Percentiles rank a stretch among this genome's conserved stretches.
Evolutionary conservation across 768 basidiomycete genomes (phyloP).

Genomic region (Rhodotorula babjevae): DNA sequence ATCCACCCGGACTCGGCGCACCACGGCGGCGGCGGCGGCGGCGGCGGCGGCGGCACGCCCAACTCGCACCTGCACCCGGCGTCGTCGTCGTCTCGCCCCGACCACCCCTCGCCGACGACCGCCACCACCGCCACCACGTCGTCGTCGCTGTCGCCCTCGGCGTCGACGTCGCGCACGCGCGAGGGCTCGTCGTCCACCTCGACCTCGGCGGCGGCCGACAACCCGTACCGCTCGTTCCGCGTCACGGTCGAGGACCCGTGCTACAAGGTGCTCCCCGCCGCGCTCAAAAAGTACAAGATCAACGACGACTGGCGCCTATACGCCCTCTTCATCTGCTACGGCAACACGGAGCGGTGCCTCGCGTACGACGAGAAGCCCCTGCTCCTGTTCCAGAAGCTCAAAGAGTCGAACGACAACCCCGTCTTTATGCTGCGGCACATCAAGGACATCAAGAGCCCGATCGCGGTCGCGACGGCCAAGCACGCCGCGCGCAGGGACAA

Average conservation of each 20-base stretch:
- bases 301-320: constrained; percentile 99
- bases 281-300: constrained; percentile 97
- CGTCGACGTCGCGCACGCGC: neutral
- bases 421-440: constrained; percentile 99
- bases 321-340: constrained; percentile 99
- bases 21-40: neutral
- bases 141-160: neutral
- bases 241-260: constrained; percentile 97
- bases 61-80: neutral
- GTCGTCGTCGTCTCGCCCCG: neutral
- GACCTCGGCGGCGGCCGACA: constrained; percentile 48
- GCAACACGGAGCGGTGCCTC: constrained; percentile 86
- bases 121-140: no score
- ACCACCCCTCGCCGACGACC: neutral
- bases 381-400: constrained; percentile 91
- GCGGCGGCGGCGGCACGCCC: neutral
- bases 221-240: constrained; percentile 82
- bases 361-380: constrained; percentile 97
- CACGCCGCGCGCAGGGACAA: constrained; percentile 64
- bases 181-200: neutral
- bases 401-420: constrained; percentile 94
- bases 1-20: constrained; percentile 16
- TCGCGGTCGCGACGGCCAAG: constrained; percentile 93
- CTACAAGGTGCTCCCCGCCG: constrained; percentile 96
- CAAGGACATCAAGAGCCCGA: constrained; percentile 93